Base-by-base conservation (phyloP, 2,329 filamentous ascomycete species). In the Diaporthe longicolla region DNA sequence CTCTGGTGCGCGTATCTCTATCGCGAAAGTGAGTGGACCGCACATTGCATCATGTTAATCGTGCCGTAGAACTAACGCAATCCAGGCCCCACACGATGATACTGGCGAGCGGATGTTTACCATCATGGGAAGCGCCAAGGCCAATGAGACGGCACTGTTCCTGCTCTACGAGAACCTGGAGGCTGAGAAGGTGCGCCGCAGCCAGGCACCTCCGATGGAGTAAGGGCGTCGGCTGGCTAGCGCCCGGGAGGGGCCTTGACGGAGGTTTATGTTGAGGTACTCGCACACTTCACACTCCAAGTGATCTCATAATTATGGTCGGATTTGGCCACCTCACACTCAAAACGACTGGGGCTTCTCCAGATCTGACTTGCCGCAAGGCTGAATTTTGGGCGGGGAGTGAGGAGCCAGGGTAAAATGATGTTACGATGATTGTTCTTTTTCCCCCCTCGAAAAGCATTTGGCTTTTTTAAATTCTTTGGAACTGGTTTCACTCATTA, bases 81-180 rank as follows among this genome's bases (percentile, higher is more conserved):
- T 40, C 8, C 71, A 92, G 89, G 93, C 95, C 61, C 95, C 97
- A 73, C 97, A 99, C 81, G 97, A 99, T 79, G 97, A 98, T 79
- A 97, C 95, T 75, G 97, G 97, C 78, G 97, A 99, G 89, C 93
- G 97, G 80, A 99, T 99, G 97, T 99, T 99, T 87, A 99, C 97
- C 81, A 99, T 99, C 83, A 98, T 97, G 90, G 97, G 97, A 78
- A 97, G 94, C 75, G 93, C 94, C 75, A 93, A 93, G 85, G 95
- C 95, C 77, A 99, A 99, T 80, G 97, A 99, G 86, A 96, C 95
- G 79, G 97, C 97, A 6, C 89, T 99, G 37, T 98, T 98, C 85
- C 92, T 99, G 71, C 89, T 99, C 77, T 99, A 99, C 83, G 97
- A 99, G 89, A 99, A 99, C 85, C 91, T 99, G 69, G 97, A 99